Conservation (phyloP, 2,329 filamentous ascomycete genomes). For the Teratosphaeria pseudoeucalypti region DNA sequence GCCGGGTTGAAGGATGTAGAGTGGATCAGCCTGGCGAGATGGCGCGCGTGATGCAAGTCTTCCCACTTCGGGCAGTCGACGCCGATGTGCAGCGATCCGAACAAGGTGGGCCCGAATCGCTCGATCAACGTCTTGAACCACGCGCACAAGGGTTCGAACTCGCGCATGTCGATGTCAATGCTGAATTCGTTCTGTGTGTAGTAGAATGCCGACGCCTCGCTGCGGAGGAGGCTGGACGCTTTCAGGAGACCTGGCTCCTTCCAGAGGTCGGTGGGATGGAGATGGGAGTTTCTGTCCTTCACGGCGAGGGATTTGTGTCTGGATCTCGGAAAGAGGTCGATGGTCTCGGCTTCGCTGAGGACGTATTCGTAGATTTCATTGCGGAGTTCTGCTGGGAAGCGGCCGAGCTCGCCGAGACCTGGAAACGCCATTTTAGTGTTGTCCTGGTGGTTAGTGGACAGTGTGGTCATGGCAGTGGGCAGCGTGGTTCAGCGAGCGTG, state of each 20-base stretch:
- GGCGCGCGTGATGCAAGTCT: not conserved
- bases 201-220: constrained; percentile 1
- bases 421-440: not conserved
- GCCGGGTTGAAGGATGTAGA: not conserved
- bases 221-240: not conserved
- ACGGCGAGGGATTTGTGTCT: not conserved
- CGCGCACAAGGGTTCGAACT: not conserved
- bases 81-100: not conserved
- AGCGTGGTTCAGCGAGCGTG: not conserved
- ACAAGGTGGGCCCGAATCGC: not conserved
- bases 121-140: not conserved
- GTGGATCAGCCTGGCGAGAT: not conserved
- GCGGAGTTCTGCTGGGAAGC: constrained; percentile 11
- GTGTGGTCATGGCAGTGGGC: not conserved
- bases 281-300: not conserved
- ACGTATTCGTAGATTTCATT: constrained; percentile 18
- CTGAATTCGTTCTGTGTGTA: constrained; percentile 1
- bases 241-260: not conserved
- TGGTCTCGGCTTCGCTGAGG: not conserved
- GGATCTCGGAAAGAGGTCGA: not conserved
- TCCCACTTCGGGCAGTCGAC: not conserved
- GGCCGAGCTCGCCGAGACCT: constrained; percentile 5
- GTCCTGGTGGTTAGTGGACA: not conserved
- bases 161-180: not conserved
- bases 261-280: not conserved